Percentiles rank a stretch among this genome's conserved stretches.
These are phyloP conservation scores for Apiotrichum mycotoxinovorans DNA, from an alignment of 1,284 basidiomycete genomes.

Conservation along the genomic window DNA sequence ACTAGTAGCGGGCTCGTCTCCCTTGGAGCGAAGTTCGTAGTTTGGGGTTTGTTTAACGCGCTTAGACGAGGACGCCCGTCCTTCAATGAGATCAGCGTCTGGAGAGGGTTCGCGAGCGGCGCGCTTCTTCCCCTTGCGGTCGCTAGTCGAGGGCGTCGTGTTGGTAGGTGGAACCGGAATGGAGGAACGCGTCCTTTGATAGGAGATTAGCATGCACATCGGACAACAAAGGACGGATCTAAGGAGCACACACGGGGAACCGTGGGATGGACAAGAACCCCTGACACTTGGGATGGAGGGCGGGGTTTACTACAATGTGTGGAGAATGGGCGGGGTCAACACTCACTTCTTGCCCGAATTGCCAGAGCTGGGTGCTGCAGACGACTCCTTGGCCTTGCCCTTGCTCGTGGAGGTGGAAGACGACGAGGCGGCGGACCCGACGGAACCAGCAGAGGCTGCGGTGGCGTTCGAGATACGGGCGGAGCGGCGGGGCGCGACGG, in stretches of 20 bases:
- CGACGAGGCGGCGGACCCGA: constrained; percentile 2
- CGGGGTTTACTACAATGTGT: neutral
- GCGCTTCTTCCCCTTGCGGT: constrained; percentile 46
- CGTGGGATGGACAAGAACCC: neutral
- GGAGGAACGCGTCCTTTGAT: constrained; percentile 6
- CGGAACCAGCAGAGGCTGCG: constrained; percentile 10
- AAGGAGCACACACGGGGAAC: neutral
- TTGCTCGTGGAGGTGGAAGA: constrained; percentile 13
- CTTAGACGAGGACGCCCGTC: constrained; percentile 17
- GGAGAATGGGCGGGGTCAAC: neutral
- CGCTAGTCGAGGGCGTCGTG: constrained; percentile 12
- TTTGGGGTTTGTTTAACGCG: constrained; percentile 17
- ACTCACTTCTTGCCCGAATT: constrained; percentile 24
- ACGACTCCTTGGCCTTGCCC: constrained; percentile 27
- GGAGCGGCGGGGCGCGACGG: constrained; percentile 27
- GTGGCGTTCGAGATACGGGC: constrained; percentile 31
- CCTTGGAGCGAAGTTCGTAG: constrained; percentile 6
- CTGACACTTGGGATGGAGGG: neutral
- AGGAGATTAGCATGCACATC: neutral
- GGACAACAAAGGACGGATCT: neutral
- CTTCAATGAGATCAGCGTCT: constrained; percentile 13
- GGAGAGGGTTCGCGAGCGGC: constrained; percentile 21
- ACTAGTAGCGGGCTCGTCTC: constrained; percentile 7
- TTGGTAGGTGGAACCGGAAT: constrained; percentile 4
- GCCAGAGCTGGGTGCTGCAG: constrained; percentile 4